Conservation (phyloP, 306 rosid genomes). For the Prunus salicina region DNA sequence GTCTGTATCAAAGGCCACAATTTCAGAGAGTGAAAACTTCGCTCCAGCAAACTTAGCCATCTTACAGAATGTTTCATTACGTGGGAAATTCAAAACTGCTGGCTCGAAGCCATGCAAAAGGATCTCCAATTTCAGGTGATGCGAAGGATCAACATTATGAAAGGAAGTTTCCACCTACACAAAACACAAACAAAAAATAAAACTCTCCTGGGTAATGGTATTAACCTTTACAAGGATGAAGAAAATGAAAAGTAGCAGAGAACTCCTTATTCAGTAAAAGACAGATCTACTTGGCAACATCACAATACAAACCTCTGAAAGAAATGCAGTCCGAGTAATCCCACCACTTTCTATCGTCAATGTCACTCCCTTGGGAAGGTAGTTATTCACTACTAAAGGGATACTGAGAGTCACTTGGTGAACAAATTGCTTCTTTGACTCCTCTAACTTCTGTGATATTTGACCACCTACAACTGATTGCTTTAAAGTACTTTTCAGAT, state of each 20-base stretch:
- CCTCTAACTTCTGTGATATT: conserved; percentile 25
- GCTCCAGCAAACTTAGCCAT: conserved; percentile 69
- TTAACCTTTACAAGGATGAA: neutral
- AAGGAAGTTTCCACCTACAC: conserved; percentile 66
- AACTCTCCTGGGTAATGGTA: neutral
- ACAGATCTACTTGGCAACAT: conserved; percentile 10
- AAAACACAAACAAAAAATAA: neutral
- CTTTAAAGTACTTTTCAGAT: conserved; percentile 21
- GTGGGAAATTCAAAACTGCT: conserved; percentile 67
- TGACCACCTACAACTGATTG: conserved; percentile 10
- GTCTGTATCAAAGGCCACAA: conserved; percentile 52
- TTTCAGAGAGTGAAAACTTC: conserved; percentile 70
- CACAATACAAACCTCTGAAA: conserved; percentile 74
- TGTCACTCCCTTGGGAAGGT: conserved; percentile 68
- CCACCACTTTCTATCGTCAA: conserved; percentile 76
- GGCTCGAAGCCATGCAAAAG: conserved; percentile 62
- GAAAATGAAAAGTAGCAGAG: conserved; percentile 13
- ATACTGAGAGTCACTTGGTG: conserved; percentile 70
- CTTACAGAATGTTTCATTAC: conserved; percentile 69
- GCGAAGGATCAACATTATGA: conserved; percentile 88
- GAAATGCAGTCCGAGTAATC: conserved; percentile 46
- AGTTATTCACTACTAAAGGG: conserved; percentile 72
- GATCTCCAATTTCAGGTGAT: conserved; percentile 75
- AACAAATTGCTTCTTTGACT: conserved; percentile 53
- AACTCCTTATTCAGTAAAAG: neutral